phyloP scores from a whole-genome alignment of 306 rosid species.

The Cicer pinnatifidum region DNA sequence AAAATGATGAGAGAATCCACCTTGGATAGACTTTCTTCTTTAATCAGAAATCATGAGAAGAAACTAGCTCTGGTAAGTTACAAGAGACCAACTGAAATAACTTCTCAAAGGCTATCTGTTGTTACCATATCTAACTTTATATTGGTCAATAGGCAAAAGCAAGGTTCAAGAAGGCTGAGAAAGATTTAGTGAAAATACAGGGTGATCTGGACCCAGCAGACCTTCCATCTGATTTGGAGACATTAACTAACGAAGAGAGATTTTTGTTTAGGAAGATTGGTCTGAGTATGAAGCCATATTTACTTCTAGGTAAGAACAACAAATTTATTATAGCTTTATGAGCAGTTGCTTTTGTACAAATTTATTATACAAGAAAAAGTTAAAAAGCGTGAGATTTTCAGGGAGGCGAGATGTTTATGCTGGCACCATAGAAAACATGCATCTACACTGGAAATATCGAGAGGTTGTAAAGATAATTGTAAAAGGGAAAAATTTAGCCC shows the following conservation, averaged over 20 bases:
- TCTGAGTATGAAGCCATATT: conserved; percentile 85
- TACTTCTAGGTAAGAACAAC: conserved; percentile 68
- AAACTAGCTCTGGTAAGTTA: conserved; percentile 72
- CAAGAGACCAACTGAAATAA: conserved; percentile 41
- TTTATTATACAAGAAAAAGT: conserved; percentile 36
- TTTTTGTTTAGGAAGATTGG: conserved; percentile 86
- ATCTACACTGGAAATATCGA: conserved; percentile 89
- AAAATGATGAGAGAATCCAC: conserved; percentile 73
- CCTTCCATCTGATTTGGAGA: conserved; percentile 88
- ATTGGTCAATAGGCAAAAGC: conserved; percentile 72
- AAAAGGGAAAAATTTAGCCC: conserved; percentile 69
- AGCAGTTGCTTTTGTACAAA: conserved; percentile 38
- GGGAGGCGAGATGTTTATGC: conserved; percentile 84
- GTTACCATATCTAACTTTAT: conserved; percentile 46
- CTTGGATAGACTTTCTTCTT: conserved; percentile 57
- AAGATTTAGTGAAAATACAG: conserved; percentile 73
- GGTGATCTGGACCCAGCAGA: conserved; percentile 67
- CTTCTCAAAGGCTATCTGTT: conserved; percentile 28
- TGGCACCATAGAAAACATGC: conserved; percentile 95
- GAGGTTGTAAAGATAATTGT: conserved; percentile 88
- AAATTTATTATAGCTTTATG: conserved; percentile 24
- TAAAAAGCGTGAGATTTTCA: conserved; percentile 45
- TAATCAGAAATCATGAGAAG: conserved; percentile 63
- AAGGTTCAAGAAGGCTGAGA: conserved; percentile 73
- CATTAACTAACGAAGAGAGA: conserved; percentile 81